Base-by-base conservation (phyloP, 805 yeast species). In the Cyberlindnera galapagoensis region DNA sequence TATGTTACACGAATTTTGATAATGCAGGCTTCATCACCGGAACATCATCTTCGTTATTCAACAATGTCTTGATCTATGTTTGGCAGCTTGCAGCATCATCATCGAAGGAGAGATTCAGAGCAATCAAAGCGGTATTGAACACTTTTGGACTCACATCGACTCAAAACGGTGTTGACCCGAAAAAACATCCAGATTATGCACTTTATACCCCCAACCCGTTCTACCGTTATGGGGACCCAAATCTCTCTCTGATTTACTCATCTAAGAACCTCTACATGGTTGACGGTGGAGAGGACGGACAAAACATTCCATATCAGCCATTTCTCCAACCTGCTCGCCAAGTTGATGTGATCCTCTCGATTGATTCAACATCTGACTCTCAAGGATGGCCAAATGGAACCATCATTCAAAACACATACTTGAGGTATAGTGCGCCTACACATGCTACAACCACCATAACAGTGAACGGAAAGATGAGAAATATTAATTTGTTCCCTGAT, bases 231-330 rank as follows among this genome's bases (percentile, higher is more conserved):
- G 57, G 51, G 8, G 47, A 44, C 24, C 20, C 36, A 2, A 15
- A 35, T 1, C 31, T 29, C 18, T 35, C 28, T n/a, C 51, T 48
- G 15, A 45, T 48, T n/a, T 47, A 49, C 21, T 33, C 44, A 4
- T 49, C 59, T 3, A 55, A 55, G 33, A 53, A 51, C 24, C 37
- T 64, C n/a, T 61, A 57, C 36, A 43, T 83, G 38, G 85, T 74
- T 19, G 94, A 83, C 51, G 94, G 94, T 26, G 94, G 92, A 20
- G 85, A 78, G 52, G 90, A 82, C 52, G 63, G 66, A 7, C 86
- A 80, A 54, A 80, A 80, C 47, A 63, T 83, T 12, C 92, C 94
- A 0, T 54, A 79, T 23, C 59, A 68, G 19, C 84, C 90, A 3
- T 62, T 83, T 31, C 47, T 80, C 18, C 80, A 78, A 43, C 71